Percentiles rank a stretch among this genome's conserved stretches.
phyloP scores from a whole-genome alignment of 225 moss, liverwort and hornwort genomes.

The Thuidium tamariscinum region DNA sequence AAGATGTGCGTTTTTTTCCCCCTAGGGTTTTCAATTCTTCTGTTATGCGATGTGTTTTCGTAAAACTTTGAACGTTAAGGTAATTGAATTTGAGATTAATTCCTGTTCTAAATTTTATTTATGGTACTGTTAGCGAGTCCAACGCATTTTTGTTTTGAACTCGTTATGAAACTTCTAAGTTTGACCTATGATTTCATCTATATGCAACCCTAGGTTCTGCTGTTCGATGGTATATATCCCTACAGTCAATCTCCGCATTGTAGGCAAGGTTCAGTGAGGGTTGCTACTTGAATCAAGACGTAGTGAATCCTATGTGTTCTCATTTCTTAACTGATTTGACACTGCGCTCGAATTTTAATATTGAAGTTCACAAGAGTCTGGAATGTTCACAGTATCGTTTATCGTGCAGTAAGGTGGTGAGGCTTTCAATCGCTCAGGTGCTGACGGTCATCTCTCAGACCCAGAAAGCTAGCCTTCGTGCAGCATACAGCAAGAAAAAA shows the following conservation, averaged over 20 bases:
- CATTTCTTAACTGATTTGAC: neutral
- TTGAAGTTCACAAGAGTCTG: neutral
- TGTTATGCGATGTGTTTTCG: neutral
- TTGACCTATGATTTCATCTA: too few relatives aligned
- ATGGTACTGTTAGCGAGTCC: neutral
- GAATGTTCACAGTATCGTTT: neutral
- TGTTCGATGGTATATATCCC: neutral
- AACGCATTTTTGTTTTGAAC: neutral
- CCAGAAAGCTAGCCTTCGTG: conserved; percentile 69
- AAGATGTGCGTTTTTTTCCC: conserved; percentile 41
- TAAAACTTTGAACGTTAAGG: too few relatives aligned
- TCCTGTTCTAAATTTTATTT: neutral
- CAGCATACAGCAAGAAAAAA: conserved; percentile 78
- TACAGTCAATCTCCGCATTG: neutral
- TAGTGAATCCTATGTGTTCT: neutral
- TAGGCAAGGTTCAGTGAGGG: neutral
- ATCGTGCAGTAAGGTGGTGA: conserved; percentile 71
- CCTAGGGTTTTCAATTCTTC: neutral
- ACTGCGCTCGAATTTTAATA: neutral
- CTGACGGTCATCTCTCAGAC: conserved; percentile 78
- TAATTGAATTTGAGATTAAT: neutral
- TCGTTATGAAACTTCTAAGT: neutral
- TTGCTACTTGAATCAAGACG: too few relatives aligned
- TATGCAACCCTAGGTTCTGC: too few relatives aligned
- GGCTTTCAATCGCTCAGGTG: conserved; percentile 83